Evolutionary conservation across 805 yeast genomes (phyloP), one percentile per base, ranked within the genome.

Genomic region (Scheffersomyces stipitis): DNA sequence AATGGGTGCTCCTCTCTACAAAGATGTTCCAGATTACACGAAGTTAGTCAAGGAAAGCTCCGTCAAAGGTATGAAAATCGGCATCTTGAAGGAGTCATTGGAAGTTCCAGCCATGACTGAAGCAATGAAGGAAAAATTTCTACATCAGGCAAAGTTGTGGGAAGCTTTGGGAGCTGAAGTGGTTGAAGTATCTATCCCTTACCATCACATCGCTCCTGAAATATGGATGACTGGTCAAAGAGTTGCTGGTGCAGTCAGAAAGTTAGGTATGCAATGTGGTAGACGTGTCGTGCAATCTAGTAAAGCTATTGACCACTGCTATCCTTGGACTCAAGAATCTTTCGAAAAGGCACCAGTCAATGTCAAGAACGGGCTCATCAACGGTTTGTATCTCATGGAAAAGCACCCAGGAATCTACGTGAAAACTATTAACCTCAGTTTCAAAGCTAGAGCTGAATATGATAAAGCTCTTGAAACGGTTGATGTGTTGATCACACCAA

Each of bases 401-500:
- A 42, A 56, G 3, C 54, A 55, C 37, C 70, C 70, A 1, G 62
- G 57, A 1, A 29, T 64, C 16, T 62, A 60, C 27, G 55, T 55
- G 16, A 64, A 64, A 36, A 51, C 64, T 15, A 48, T 57, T 27
- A 64, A 64, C 33, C 45, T 63, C 58, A 61, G 41, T 52, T 61
- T 20, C 24, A 20, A 20, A 20, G 24, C 24, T n/a, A 52, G 46
- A 18, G 54, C 54, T 27, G 62, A 52, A 6, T 64, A 64, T 41
- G 48, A 62, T 34, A 41, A 45, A 8, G 64, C 58, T 4, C 38
- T 64, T 26, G 50, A 51, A 4, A 34, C 42, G 7, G 58, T 52
- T 30, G 70, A 64, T 40, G 52, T 64, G n/a, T 41, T 64, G 24
- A 51, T 63, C n/a, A 43, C 60, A 3, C 70, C 69, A 13, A 54